phyloP scores from a whole-genome alignment of 208 protist species.

The Trypanosoma boissoni region DNA sequence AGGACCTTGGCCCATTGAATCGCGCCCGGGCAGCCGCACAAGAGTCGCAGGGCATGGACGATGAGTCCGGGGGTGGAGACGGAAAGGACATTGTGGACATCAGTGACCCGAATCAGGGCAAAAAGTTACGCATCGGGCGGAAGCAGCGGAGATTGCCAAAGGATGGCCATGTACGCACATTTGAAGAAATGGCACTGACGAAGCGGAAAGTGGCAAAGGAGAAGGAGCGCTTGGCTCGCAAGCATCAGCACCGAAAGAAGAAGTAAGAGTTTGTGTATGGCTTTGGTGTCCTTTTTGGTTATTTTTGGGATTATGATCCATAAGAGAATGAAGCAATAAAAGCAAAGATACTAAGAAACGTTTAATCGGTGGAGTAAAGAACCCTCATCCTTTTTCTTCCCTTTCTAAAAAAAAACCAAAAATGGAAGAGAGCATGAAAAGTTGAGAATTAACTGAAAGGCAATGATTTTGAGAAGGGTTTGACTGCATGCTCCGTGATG shows the following conservation, averaged over 20 bases:
- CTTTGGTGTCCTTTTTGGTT: background rate
- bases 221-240: slow-evolving; percentile 62
- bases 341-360: too few species aligned
- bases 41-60: background rate
- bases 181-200: slow-evolving; percentile 80
- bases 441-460: too few species aligned
- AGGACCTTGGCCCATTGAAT: slow-evolving; percentile 77
- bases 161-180: slow-evolving; percentile 82
- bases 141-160: slow-evolving; percentile 83
- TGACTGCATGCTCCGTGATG: too few species aligned
- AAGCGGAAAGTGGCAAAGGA: slow-evolving; percentile 83
- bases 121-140: slow-evolving; percentile 86
- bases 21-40: slow-evolving; percentile 54
- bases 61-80: slow-evolving; percentile 25
- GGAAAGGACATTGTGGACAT: slow-evolving; percentile 74
- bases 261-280: slow-evolving; percentile 21
- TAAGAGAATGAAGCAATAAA: too few species aligned
- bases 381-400: too few species aligned
- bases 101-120: slow-evolving; percentile 89
- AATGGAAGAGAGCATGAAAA: too few species aligned
- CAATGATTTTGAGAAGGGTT: too few species aligned
- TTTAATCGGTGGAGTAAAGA: too few species aligned
- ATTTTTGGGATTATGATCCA: background rate
- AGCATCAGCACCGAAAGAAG: slow-evolving; percentile 35
- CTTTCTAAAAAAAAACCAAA: too few species aligned